Evolutionary conservation across 2,329 filamentous ascomycete genomes (phyloP).

Genomic region (Botrytis byssoidea): DNA sequence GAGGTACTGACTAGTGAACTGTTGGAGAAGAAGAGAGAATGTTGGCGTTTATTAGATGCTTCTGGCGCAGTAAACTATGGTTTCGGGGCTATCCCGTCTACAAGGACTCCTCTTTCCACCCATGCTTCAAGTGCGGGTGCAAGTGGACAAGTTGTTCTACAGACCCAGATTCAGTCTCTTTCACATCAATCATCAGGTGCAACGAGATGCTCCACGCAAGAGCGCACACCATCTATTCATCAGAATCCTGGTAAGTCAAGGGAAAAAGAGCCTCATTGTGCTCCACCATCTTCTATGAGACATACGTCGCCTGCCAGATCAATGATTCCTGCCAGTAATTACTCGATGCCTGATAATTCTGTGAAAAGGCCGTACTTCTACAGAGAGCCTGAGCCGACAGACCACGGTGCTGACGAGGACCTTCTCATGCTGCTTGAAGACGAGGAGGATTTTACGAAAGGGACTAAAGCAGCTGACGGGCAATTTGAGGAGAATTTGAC

Average conservation of each 20-base stretch:
- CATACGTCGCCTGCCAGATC: background rate
- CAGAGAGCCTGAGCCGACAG: conserved; percentile 25
- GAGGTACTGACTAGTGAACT: conserved; percentile 29
- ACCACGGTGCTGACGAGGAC: conserved; percentile 33
- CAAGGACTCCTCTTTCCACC: conserved; percentile 21
- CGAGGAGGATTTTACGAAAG: conserved; percentile 28
- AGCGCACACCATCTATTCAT: background rate
- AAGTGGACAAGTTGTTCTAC: conserved; percentile 36
- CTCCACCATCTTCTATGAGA: conserved; percentile 5
- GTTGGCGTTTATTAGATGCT: conserved; percentile 29
- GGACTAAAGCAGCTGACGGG: conserved; percentile 17
- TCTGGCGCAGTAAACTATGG: conserved; percentile 37
- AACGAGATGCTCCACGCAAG: background rate
- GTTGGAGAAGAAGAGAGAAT: conserved; percentile 31
- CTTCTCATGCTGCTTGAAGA: conserved; percentile 32
- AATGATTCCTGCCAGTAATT: background rate
- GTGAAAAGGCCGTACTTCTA: conserved; percentile 8
- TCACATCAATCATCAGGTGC: background rate
- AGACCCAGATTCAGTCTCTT: conserved; percentile 28
- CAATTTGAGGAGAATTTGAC: conserved; percentile 21
- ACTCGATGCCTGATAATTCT: background rate
- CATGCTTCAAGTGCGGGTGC: conserved; percentile 28
- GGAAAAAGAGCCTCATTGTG: background rate
- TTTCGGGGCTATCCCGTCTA: conserved; percentile 27
- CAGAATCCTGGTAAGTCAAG: background rate